Base-by-base conservation (phyloP, 805 yeast genomes). In the Ogataea trehalophila region DNA sequence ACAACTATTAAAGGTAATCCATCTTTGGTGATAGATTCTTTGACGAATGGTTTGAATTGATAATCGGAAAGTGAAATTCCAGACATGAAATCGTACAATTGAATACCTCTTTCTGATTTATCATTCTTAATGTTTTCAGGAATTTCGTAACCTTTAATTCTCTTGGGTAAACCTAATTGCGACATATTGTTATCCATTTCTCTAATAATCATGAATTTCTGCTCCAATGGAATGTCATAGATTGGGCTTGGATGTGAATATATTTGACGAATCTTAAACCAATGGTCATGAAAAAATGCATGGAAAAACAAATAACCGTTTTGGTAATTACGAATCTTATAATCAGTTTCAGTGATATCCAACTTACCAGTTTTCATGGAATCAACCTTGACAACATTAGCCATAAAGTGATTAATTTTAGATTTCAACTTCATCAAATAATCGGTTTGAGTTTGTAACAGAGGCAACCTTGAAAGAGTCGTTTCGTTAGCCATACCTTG, bases 401-500 rank as follows among this genome's bases (percentile, higher is more conserved):
- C 63, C 60, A 80, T 65, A 53, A 77, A 79, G 2, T 52, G 49
- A 33, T 65, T 66, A 14, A 80, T 62, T 45, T 66, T 69, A 5
- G 59, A 53, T 35, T 70, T 73, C 50, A 78, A 61, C 11, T 58
- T 66, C 4, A 59, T 51, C 20, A 80, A 49, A 44, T 77, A 79
- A 1, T 69, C 72, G 38, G 64, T 61, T 47, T 72, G 68, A 3
- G 71, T 48, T 44, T 57, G 56, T 15, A 65, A 36, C 1, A 80
- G 63, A 1, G 87, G 83, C 79, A 87, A 81, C 61, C 81, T 90
- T 42, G 84, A 68, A 20, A 83, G 66, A 6, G 26, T 72, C 0
- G 95, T 75, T 29, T 89, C 91, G 62, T 91, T 92, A 1, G 95
- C 96, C 69, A 91, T 79, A 54, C 85, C 80, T 66, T 92, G 98